Conservation (phyloP, 2,329 filamentous ascomycete genomes). For the Trichoderma harzianum region DNA sequence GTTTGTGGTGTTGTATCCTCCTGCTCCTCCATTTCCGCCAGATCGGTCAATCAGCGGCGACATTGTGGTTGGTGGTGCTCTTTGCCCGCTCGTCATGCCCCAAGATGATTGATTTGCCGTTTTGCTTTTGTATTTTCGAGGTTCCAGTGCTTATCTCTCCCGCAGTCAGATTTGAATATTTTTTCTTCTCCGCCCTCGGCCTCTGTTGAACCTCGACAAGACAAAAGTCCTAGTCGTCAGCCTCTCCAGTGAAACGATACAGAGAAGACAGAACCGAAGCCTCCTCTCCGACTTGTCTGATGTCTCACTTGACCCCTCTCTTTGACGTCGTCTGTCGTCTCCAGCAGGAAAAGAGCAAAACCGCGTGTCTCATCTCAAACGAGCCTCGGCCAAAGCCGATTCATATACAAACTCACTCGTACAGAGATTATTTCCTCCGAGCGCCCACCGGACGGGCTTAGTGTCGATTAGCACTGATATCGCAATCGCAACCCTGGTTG, state of each 20-base stretch:
- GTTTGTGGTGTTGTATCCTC: constrained; percentile 13
- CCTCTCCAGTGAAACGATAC: neutral
- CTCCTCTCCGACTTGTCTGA: neutral
- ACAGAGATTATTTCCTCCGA: neutral
- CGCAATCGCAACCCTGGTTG: constrained; percentile 15
- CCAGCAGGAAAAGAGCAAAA: neutral
- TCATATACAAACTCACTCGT: neutral
- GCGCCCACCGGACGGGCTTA: constrained; percentile 1
- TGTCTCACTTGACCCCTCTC: neutral
- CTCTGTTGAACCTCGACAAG: neutral
- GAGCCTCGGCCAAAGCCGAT: neutral
- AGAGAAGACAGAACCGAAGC: neutral
- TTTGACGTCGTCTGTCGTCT: neutral
- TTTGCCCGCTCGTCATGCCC: constrained; percentile 16
- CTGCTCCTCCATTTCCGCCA: neutral
- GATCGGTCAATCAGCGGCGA: constrained; percentile 15
- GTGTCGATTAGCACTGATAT: constrained; percentile 12
- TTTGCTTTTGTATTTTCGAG: neutral
- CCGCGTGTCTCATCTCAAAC: neutral
- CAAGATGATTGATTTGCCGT: too few species aligned
- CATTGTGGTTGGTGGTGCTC: neutral
- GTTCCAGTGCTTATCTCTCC: neutral
- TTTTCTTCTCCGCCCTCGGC: neutral
- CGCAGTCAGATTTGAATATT: neutral
- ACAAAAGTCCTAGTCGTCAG: neutral